Evolutionary conservation across 768 basidiomycete genomes (phyloP), one percentile per base, ranked within the genome.

Genomic region (Fomitopsis pulvina): DNA sequence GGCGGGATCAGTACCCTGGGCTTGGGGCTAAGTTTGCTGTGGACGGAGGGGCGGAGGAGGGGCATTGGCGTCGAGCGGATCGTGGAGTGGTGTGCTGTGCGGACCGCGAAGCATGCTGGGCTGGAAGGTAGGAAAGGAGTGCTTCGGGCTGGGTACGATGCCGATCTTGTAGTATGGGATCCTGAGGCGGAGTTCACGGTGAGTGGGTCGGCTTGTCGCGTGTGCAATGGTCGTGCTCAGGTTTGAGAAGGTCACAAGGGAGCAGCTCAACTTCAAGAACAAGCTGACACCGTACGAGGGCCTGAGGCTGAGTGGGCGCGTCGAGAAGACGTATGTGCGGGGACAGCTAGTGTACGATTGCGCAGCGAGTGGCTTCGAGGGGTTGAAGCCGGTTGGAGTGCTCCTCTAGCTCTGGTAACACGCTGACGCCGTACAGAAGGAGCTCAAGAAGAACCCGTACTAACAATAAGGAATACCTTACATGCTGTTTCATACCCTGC

Each of bases 1-100:
- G 95, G 95, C 37, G 95, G 95, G 0, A 90, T 99, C 55, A 87
- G 86, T 53, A 85, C 89, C 4, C 75, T 99, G 21, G 95, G 95
- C 2, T 72, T 98, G 16, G 96, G 95, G 0, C 65, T 97, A 41
- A 87, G 87, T 62, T 67, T 96, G 45, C 60, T 98, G 37, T 95
- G 90, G 90, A 94, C 92, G 1, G 92, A 96, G 66, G 82, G 78
- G 2, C 66, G 64, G 39, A 80, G 75, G 58, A 70, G 78, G 44
- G 80, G 79, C 10, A 66, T 87, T 2, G 68, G 69, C 0, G 71
- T 94, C 37, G 66, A 70, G 30, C 71, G 80, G 41, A 75, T 95
- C 11, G 61, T 92, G 12, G 64, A 80, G n/a, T 96, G 92, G 93
- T 78, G 80, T 52, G 79, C 81, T 53, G 72, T 66, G 57, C 76